A percentile compares a stretch with the other conserved stretches of the same genome.
Evolutionary conservation across 495 filamentous ascomycete species (phyloP).

Genomic region (Penicillium psychrofluorescens): DNA sequence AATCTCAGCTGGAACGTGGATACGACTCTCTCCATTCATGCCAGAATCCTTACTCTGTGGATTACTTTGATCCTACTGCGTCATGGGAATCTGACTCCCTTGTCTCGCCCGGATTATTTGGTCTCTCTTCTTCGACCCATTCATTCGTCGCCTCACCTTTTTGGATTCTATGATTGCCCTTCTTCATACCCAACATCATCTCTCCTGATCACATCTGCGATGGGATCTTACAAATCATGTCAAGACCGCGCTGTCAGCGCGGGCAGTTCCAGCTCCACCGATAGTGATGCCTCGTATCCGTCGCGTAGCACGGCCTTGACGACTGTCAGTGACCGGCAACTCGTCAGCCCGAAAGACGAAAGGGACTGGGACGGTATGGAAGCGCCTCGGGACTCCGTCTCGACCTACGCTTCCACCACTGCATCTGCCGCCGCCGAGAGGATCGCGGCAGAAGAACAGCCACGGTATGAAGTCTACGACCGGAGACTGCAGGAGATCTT

Average conservation of each 20-base stretch:
- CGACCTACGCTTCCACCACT: slow-evolving; percentile 74
- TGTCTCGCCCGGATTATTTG: no score
- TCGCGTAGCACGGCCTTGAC: slow-evolving; percentile 67
- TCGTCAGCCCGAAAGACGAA: slow-evolving; percentile 18
- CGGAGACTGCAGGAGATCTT: slow-evolving; percentile 47
- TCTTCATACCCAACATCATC: not conserved
- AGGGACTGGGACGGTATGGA: no score
- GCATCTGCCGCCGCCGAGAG: slow-evolving; percentile 50
- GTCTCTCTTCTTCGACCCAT: no score
- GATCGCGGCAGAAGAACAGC: slow-evolving; percentile 38
- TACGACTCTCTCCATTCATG: slow-evolving; percentile 2
- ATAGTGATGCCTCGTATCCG: slow-evolving; percentile 54
- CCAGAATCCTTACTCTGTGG: not conserved
- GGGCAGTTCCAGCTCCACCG: slow-evolving; percentile 51
- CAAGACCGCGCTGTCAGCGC: slow-evolving; percentile 18
- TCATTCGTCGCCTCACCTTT: no score
- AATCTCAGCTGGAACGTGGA: not conserved
- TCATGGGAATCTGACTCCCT: slow-evolving; percentile 14
- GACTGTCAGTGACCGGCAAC: slow-evolving; percentile 50
- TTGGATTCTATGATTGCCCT: no score
- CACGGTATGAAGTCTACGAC: slow-evolving; percentile 52
- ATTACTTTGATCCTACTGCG: slow-evolving; percentile 1
- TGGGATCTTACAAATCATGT: slow-evolving; percentile 30
- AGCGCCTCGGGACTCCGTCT: slow-evolving; percentile 56
- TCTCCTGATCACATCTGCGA: slow-evolving; percentile 5